Evolutionary conservation across 2,329 filamentous ascomycete genomes (phyloP).

Genomic region (Pseudogymnoascus sp.): DNA sequence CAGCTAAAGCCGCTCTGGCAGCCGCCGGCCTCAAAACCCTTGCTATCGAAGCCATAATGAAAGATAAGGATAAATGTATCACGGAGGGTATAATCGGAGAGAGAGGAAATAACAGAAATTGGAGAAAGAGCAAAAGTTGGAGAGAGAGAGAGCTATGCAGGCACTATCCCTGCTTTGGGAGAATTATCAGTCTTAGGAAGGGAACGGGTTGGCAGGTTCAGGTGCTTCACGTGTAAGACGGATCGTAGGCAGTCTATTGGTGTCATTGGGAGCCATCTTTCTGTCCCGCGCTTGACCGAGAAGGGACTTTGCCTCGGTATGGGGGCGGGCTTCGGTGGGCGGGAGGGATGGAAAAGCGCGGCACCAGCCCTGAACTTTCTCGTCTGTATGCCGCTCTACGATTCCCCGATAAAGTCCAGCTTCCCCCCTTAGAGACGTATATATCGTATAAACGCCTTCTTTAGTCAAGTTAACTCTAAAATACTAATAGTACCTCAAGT

Average conservation of each 20-base stretch:
- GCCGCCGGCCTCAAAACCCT: slow-evolving; percentile 38
- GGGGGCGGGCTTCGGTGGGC: neutral
- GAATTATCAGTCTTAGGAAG: slow-evolving; percentile 4
- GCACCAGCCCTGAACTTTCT: neutral
- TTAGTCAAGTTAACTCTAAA: neutral
- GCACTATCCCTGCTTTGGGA: neutral
- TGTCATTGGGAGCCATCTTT: neutral
- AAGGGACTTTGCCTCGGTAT: slow-evolving; percentile 1
- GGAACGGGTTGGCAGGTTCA: neutral
- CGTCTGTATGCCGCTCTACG: neutral
- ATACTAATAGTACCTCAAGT: neutral
- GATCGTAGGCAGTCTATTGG: neutral
- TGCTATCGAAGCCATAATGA: slow-evolving; percentile 40
- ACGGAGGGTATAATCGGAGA: neutral
- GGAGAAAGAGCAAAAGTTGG: neutral
- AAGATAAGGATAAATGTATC: neutral
- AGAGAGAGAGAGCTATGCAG: neutral
- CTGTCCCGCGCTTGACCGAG: slow-evolving; percentile 1
- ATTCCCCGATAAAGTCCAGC: neutral
- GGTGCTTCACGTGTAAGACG: slow-evolving; percentile 1
- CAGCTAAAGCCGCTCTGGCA: slow-evolving; percentile 30
- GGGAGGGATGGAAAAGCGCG: neutral
- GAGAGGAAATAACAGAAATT: neutral
- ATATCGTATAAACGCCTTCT: neutral
- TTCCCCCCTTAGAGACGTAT: neutral